phyloP scores from a whole-genome alignment of 805 yeast genomes.

The Groenewaldozyma tartarivorans region DNA sequence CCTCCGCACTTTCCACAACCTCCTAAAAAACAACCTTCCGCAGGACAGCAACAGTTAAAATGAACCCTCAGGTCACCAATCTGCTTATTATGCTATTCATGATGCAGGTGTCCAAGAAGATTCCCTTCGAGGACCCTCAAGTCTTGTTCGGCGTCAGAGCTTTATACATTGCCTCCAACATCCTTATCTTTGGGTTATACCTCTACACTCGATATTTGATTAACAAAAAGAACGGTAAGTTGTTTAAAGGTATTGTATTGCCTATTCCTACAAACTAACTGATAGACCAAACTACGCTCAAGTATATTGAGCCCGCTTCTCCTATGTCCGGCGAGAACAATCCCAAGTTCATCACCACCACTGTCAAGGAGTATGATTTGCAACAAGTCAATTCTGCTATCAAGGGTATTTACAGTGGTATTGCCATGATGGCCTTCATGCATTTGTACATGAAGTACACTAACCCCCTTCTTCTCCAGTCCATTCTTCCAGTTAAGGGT shows the following conservation, averaged over 20 bases:
- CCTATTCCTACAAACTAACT: constrained; percentile 2
- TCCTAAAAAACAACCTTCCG: constrained; percentile 3
- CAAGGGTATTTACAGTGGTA: constrained; percentile 66
- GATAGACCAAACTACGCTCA: constrained; percentile 69
- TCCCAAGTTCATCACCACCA: constrained; percentile 71
- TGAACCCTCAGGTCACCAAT: constrained; percentile 87
- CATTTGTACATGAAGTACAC: constrained; percentile 95
- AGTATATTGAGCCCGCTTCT: constrained; percentile 79
- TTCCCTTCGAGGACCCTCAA: constrained; percentile 80
- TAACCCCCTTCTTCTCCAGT: constrained; percentile 93
- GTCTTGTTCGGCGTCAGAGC: constrained; percentile 66
- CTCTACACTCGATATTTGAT: constrained; percentile 53
- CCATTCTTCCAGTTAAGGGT: constrained; percentile 79
- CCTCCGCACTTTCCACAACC: too few species aligned
- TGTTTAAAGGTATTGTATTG: background rate
- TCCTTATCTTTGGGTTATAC: constrained; percentile 56
- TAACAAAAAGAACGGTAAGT: constrained; percentile 54
- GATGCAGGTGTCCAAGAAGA: constrained; percentile 88
- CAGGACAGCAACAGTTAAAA: constrained; percentile 22
- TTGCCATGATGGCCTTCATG: constrained; percentile 98
- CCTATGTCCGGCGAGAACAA: constrained; percentile 65
- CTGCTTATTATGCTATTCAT: constrained; percentile 84
- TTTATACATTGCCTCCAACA: constrained; percentile 59
- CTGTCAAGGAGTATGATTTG: constrained; percentile 91
- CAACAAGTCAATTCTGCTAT: constrained; percentile 71